Evolutionary conservation across 495 filamentous ascomycete genomes (phyloP).

Genomic region (Articulospora tetracladia): DNA sequence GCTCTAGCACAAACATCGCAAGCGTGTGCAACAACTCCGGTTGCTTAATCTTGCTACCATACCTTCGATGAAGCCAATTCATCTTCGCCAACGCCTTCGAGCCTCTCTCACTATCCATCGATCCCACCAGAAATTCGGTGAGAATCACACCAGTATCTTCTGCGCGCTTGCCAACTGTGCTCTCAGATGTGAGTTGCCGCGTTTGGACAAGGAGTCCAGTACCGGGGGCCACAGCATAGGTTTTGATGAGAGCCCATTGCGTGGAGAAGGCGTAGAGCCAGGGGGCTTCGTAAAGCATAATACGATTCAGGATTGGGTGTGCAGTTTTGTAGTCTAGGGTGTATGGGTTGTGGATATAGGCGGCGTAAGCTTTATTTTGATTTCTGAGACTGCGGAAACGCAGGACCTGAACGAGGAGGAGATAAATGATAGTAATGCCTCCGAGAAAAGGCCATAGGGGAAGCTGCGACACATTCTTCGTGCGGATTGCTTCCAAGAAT

Average conservation of each 20-base stretch:
- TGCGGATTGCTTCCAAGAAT: too few species aligned
- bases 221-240: conserved; percentile 63
- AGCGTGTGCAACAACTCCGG: conserved; percentile 41
- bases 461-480: too few species aligned
- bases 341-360: too few species aligned
- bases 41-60: conserved; percentile 36
- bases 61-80: conserved; percentile 56
- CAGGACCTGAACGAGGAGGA: too few species aligned
- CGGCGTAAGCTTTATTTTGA: too few species aligned
- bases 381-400: too few species aligned
- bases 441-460: too few species aligned
- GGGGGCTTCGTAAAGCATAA: conserved; percentile 24
- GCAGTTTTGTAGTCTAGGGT: conserved; percentile 23
- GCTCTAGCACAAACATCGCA: conserved; percentile 38
- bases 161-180: conserved; percentile 52
- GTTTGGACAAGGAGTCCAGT: conserved; percentile 52
- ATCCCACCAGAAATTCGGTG: conserved; percentile 47
- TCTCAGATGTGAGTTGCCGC: conserved; percentile 46
- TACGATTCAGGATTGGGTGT: conserved; percentile 24
- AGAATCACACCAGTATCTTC: conserved; percentile 57
- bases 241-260: conserved; percentile 38
- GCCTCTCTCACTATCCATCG: conserved; percentile 40
- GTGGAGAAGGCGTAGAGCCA: conserved; percentile 27
- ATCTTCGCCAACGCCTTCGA: conserved; percentile 51
- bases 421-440: too few species aligned